Base-by-base conservation (phyloP, 306 rosid genomes). In the Citrullus mucosospermus region DNA sequence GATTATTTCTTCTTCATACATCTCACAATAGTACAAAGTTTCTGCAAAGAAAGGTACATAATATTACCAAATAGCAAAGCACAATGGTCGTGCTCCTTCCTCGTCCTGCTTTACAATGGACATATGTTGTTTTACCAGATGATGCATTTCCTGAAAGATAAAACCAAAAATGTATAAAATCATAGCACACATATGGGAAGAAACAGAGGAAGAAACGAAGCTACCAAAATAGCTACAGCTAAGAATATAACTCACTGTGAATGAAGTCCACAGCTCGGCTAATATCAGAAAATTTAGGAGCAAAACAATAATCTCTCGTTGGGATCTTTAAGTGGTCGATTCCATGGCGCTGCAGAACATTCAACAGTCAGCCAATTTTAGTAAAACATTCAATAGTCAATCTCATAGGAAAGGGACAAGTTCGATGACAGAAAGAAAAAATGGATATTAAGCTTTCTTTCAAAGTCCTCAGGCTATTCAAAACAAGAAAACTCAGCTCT, bases 21-120 rank as follows among this genome's bases (percentile, higher is more conserved):
- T 78, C 22, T 13, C 44, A 72, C 43, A 69, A 71, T 48, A 69
- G 57, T 68, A 58, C 56, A 82, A 20, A 46, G 30, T 8, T 46
- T 53, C 53, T 22, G 60, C 55, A 14, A 6, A 55, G 32, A 43
- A 59, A 59, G 68, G 76, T 46, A 44, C 22, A 28, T 34, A 66
- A 71, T 58, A 61, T 84, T 91, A 95, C 97, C 98, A 95, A 86
- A 89, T 92, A 95, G 80, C 98, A 95, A 56, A 95, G 98, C 81
- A 95, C 97, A 75, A 95, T 86, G 74, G 98, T 95, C 15, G 98
- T 95, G 84, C 98, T 95, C 89, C 97, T 89, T 59, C 98, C 98
- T 10, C 97, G 86, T 67, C 98, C 98, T 66, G 97, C 98, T 89
- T 95, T 95, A 88, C 98, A 95, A 80, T 95, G 98, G 78, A 95